A percentile compares a stretch with the other conserved stretches of the same genome.
Evolutionary conservation across 345 rosid genomes (phyloP).

Genomic region (Garcia nutans): DNA sequence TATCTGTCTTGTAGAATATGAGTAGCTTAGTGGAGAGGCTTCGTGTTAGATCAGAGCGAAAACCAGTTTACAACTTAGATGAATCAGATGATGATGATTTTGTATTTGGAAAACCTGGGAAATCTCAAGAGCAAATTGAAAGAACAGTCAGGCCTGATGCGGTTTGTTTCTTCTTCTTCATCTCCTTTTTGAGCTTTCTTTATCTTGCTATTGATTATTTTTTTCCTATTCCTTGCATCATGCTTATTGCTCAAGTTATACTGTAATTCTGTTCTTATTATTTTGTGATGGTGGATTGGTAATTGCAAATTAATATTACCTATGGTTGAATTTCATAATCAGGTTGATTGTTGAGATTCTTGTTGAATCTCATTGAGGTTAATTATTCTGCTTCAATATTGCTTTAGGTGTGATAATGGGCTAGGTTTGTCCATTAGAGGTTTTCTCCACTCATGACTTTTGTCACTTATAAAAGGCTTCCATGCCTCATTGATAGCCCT

Average conservation of each 20-base stretch:
- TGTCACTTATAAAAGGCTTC: no score
- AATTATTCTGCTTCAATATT: neutral
- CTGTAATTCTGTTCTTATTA: neutral
- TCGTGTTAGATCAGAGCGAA: constrained; percentile 79
- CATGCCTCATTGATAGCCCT: no score
- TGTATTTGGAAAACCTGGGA: constrained; percentile 47
- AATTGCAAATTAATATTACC: neutral
- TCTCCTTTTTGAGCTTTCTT: neutral
- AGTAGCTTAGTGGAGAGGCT: constrained; percentile 98
- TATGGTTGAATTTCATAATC: neutral
- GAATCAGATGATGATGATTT: constrained; percentile 95
- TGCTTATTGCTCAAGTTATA: neutral
- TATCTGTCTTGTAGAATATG: constrained; percentile 60
- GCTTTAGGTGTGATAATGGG: neutral
- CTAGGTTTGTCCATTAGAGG: neutral
- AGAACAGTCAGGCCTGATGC: constrained; percentile 72
- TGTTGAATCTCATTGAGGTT: neutral
- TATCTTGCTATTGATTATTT: neutral
- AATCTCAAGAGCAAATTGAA: constrained; percentile 55
- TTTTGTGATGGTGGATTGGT: neutral
- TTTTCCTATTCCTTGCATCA: neutral
- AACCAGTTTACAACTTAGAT: constrained; percentile 80
- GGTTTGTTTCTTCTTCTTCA: constrained; percentile 45
- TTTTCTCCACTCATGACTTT: no score
- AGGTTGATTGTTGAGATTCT: neutral